A percentile compares a stretch with the other conserved stretches of the same genome.
phyloP scores from a whole-genome alignment of 164 flowering plant species.

The Nymphaea colorata region DNA sequence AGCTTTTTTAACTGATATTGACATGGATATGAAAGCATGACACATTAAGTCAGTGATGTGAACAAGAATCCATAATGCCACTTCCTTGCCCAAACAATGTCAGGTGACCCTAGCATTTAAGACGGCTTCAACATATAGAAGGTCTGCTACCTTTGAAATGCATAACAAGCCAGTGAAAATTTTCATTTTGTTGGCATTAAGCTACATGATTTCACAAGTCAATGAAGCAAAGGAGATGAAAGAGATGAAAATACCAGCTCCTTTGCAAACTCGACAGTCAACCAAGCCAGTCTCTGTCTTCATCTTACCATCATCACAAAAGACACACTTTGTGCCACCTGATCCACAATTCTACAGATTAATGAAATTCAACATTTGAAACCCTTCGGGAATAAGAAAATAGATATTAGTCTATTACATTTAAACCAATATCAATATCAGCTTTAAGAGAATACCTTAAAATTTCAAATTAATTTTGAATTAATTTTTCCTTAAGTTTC shows the following conservation, averaged over 20 bases:
- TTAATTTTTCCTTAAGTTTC: background rate
- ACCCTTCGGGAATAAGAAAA: background rate
- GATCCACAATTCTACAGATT: constrained; percentile 10
- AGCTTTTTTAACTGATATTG: no score
- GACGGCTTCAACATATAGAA: no score
- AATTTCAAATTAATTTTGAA: background rate
- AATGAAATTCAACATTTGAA: no score
- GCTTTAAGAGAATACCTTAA: background rate
- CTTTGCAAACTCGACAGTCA: constrained; percentile 90
- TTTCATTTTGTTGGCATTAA: no score
- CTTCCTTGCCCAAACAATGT: no score
- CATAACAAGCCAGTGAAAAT: no score
- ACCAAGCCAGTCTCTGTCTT: constrained; percentile 61
- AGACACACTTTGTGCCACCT: constrained; percentile 98
- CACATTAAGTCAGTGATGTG: no score
- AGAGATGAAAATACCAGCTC: constrained; percentile 51
- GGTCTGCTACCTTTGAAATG: no score
- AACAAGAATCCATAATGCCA: no score
- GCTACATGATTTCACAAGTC: no score
- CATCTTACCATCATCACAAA: constrained; percentile 84
- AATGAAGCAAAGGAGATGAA: background rate
- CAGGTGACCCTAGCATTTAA: no score
- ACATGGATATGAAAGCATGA: no score
- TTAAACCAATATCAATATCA: background rate
- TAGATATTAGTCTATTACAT: background rate